These are phyloP conservation scores for Neoascochyta sp. DNA, from an alignment of 2,329 filamentous ascomycete species.

Conservation along the genomic window DNA sequence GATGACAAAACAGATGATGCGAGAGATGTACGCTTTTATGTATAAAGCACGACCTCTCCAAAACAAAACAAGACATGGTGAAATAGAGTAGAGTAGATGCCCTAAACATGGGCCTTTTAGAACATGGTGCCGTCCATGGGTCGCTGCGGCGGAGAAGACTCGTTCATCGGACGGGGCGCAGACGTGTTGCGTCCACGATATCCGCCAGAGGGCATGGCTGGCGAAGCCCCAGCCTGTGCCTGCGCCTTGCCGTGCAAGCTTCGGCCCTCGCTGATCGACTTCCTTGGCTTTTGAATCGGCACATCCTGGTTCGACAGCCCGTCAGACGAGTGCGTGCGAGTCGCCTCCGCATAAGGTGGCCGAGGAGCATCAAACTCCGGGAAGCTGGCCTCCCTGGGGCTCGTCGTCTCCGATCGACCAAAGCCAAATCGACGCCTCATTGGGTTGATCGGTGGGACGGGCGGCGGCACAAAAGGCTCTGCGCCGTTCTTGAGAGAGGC, in stretches of 20 bases:
- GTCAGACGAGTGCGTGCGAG: constrained; percentile 46
- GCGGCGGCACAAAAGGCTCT: constrained; percentile 35
- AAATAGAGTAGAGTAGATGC: too few species aligned
- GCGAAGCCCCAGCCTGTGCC: constrained; percentile 19
- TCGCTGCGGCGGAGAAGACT: constrained; percentile 18
- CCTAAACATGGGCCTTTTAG: constrained; percentile 12
- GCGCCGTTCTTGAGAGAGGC: constrained; percentile 54
- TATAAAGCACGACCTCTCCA: too few species aligned
- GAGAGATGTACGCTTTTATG: too few species aligned
- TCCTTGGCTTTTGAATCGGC: constrained; percentile 38
- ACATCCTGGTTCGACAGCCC: constrained; percentile 40
- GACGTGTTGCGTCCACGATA: constrained; percentile 28
- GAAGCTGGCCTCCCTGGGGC: constrained; percentile 39
- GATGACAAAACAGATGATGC: too few species aligned
- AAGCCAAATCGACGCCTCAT: constrained; percentile 51
- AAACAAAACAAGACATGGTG: too few species aligned
- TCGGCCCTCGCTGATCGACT: constrained; percentile 50
- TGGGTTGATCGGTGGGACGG: constrained; percentile 59
- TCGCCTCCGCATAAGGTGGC: constrained; percentile 28
- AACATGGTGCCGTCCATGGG: constrained; percentile 38
- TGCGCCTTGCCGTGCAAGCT: constrained; percentile 45
- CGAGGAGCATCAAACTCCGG: constrained; percentile 30
- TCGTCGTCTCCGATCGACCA: constrained; percentile 29
- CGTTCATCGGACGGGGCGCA: constrained; percentile 27
- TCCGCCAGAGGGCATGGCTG: constrained; percentile 25